phyloP scores from a whole-genome alignment of 768 basidiomycete genomes.

The Lentinula detonsa region DNA sequence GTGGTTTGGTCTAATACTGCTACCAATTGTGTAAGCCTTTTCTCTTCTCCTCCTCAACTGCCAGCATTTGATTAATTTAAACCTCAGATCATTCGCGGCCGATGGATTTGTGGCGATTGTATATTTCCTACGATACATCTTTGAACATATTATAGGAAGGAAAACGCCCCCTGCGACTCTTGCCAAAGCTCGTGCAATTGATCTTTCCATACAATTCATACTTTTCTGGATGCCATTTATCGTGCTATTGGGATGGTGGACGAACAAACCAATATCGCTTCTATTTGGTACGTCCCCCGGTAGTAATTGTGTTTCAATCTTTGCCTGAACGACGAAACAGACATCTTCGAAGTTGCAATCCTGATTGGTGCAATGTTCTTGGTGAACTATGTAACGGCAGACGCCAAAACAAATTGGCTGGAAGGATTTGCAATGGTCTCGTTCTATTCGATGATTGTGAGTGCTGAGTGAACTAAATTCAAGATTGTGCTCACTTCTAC shows the following conservation, averaged over 20 bases:
- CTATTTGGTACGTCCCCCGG: conserved; percentile 53
- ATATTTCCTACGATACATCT: conserved; percentile 44
- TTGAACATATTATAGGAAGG: conserved; percentile 33
- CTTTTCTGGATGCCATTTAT: conserved; percentile 78
- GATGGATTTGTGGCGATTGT: conserved; percentile 58
- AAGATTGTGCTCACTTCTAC: neutral
- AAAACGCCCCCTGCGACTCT: conserved; percentile 45
- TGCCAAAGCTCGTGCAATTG: conserved; percentile 66
- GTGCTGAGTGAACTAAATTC: neutral
- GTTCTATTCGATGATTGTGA: conserved; percentile 63
- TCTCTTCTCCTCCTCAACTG: neutral
- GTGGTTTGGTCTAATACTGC: conserved; percentile 69
- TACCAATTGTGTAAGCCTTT: conserved; percentile 44
- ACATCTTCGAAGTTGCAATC: conserved; percentile 62
- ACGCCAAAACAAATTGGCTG: conserved; percentile 75
- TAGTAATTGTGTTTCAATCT: neutral
- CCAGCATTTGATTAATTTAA: neutral
- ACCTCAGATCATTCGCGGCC: conserved; percentile 50
- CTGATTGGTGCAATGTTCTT: conserved; percentile 66
- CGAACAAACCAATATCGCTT: conserved; percentile 49
- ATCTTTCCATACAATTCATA: conserved; percentile 73
- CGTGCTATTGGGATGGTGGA: conserved; percentile 66
- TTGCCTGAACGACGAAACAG: conserved; percentile 24
- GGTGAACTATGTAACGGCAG: conserved; percentile 76
- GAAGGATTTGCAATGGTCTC: conserved; percentile 63